Percentiles rank a stretch among this genome's conserved stretches.
These are phyloP conservation scores for Endoconidiophora laricicola DNA, from an alignment of 2,329 filamentous ascomycete species.

Conservation along the genomic window DNA sequence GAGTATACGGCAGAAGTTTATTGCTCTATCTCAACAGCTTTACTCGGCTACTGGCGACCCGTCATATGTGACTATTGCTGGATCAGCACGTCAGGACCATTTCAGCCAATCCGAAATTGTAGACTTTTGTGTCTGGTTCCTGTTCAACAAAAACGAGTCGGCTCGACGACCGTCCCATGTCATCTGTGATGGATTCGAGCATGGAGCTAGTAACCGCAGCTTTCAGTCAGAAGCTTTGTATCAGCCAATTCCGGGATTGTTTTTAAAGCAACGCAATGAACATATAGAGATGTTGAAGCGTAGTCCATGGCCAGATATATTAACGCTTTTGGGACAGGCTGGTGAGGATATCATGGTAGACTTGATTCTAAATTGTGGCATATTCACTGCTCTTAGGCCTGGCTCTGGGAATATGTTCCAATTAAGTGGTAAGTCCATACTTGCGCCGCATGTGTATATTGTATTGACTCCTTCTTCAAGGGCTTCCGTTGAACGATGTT, in stretches of 20 bases:
- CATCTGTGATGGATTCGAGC: conserved; percentile 69
- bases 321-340: conserved; percentile 55
- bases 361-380: conserved; percentile 57
- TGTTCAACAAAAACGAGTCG: conserved; percentile 44
- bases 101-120: conserved; percentile 51
- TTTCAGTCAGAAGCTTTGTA: conserved; percentile 34
- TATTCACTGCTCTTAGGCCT: conserved; percentile 49
- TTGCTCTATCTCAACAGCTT: neutral
- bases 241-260: conserved; percentile 40
- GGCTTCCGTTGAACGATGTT: conserved; percentile 33
- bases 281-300: conserved; percentile 47
- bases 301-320: conserved; percentile 57
- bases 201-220: conserved; percentile 21
- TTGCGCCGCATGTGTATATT: neutral
- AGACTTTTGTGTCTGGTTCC: conserved; percentile 58
- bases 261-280: conserved; percentile 45
- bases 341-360: conserved; percentile 65
- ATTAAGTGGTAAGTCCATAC: conserved; percentile 45
- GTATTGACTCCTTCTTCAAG: conserved; percentile 17
- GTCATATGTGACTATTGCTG: conserved; percentile 36
- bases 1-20: neutral
- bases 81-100: conserved; percentile 21
- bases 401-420: conserved; percentile 56
- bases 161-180: conserved; percentile 47
- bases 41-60: conserved; percentile 25